Evolutionary conservation across 2,329 filamentous ascomycete species (phyloP), one percentile per base, ranked within the genome.

Genomic region (Exophiala spinifera): DNA sequence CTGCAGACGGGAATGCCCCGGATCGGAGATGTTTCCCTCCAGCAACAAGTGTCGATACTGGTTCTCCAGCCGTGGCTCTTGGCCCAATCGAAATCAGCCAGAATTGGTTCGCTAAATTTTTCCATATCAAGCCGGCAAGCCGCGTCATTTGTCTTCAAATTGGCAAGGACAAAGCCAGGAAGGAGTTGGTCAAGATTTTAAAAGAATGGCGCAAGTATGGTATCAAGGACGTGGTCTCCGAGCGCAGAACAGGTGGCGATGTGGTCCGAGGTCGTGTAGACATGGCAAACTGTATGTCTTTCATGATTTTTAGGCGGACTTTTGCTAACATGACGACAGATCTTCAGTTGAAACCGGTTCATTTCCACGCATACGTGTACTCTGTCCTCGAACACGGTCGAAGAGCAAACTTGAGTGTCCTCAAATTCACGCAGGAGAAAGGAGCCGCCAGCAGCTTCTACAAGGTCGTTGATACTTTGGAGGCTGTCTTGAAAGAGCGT

Each of bases 381-480:
- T 90, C 87, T 1, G 87, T 95, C 34, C 87, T 95, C 58, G 89
- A 96, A 73, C 88, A 94, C 66, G 89, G 89, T 45, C 86, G 83
- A 64, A 85, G 84, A 60, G 85, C 83, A 43, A 86, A 86, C 44
- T 79, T 96, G 50, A 88, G 87, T 69, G 84, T 96, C 61, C 84
- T 89, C 25, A 86, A 89, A 33, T 89, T 96, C 69, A 92, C 88
- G 1, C 91, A 96, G 67, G 90, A 94, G 67, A 86, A 86, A 54
- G 94, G 92, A n/a, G 91, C 92, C 1, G 91, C 89, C 34, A 94
- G 87, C 64, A 94, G 88, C 63, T 95, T 97, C 74, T 82, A 89
- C 68, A 85, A 84, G 66, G 88, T 96, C 8, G 82, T 95, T 21
- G 87, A 91, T 55, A 87, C 87, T 2, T 78, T 96, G 63, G 80